A percentile compares a stretch with the other conserved stretches of the same genome.
These are phyloP conservation scores for Ceriops tagal DNA, from an alignment of 345 rosid species.

Conservation along the genomic window DNA sequence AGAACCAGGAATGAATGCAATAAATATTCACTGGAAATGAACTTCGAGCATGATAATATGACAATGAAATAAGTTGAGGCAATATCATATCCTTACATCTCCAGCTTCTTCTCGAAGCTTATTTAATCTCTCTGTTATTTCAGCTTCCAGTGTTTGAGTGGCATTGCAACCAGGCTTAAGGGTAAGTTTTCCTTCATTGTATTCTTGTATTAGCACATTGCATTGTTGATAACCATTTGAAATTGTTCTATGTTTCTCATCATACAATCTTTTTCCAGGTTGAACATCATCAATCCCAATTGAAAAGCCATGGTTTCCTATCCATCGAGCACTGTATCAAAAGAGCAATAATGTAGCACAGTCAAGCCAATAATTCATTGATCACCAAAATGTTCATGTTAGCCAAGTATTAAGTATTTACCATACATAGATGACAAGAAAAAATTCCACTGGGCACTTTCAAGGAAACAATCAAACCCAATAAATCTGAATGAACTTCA, in stretches of 20 bases:
- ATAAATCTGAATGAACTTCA: no score
- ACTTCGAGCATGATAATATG: constrained; percentile 2
- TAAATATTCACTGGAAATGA: constrained; percentile 3
- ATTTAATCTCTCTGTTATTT: constrained; percentile 57
- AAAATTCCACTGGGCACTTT: neutral
- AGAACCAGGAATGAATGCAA: constrained; percentile 7
- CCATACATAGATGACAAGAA: neutral
- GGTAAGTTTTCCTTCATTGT: constrained; percentile 54
- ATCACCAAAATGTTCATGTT: neutral
- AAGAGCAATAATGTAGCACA: constrained; percentile 1
- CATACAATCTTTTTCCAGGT: constrained; percentile 55
- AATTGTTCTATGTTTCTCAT: constrained; percentile 36
- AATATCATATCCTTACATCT: constrained; percentile 44
- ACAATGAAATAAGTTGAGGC: constrained; percentile 4
- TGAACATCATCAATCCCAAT: constrained; percentile 98
- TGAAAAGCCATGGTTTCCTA: constrained; percentile 97
- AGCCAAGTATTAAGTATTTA: neutral
- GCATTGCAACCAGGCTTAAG: constrained; percentile 75
- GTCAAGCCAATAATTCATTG: neutral
- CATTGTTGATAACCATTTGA: constrained; percentile 45
- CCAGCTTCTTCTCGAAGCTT: constrained; percentile 72
- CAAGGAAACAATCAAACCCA: no score
- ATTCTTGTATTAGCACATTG: constrained; percentile 41
- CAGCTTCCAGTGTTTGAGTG: constrained; percentile 81
- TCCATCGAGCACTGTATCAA: constrained; percentile 90